Conservation (phyloP, 805 yeast genomes). For the Blastobotrys mokoenaii region DNA sequence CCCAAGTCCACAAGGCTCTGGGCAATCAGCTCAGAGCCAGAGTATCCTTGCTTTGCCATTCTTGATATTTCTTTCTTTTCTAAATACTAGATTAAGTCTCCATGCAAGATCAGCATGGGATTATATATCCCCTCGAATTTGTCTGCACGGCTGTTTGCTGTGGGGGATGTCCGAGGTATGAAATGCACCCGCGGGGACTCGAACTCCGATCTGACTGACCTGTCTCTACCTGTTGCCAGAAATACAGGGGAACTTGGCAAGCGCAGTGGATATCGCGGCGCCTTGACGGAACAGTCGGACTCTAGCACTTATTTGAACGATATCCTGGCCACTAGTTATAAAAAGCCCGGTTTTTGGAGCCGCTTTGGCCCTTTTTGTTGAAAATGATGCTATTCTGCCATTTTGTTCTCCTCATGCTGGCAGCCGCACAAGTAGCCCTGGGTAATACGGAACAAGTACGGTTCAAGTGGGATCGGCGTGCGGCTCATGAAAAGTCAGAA, state of each 20-base stretch:
- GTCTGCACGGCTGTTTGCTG: not conserved
- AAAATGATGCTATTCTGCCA: too few species aligned
- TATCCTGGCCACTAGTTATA: too few species aligned
- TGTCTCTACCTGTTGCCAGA: too few species aligned
- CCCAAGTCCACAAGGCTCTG: slow-evolving; percentile 39
- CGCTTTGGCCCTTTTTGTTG: too few species aligned
- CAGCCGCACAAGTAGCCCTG: slow-evolving; percentile 2
- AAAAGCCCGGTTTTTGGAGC: too few species aligned
- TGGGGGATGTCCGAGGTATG: not conserved
- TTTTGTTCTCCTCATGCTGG: not conserved
- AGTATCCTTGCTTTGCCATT: too few species aligned
- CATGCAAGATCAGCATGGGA: not conserved
- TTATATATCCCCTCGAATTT: not conserved
- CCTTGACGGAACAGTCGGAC: too few species aligned
- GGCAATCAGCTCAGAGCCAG: slow-evolving; percentile 44
- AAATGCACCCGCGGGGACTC: not conserved
- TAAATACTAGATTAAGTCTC: too few species aligned
- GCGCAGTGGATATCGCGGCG: too few species aligned
- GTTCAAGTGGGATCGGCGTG: not conserved
- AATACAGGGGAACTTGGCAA: too few species aligned
- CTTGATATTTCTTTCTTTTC: not conserved
- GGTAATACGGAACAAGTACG: slow-evolving; percentile 2
- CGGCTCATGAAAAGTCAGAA: not conserved
- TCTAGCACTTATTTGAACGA: too few species aligned
- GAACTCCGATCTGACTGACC: not conserved